These are phyloP conservation scores for Emergomyces pasteurianus DNA, from an alignment of 2,329 filamentous ascomycete genomes.

Conservation along the genomic window DNA sequence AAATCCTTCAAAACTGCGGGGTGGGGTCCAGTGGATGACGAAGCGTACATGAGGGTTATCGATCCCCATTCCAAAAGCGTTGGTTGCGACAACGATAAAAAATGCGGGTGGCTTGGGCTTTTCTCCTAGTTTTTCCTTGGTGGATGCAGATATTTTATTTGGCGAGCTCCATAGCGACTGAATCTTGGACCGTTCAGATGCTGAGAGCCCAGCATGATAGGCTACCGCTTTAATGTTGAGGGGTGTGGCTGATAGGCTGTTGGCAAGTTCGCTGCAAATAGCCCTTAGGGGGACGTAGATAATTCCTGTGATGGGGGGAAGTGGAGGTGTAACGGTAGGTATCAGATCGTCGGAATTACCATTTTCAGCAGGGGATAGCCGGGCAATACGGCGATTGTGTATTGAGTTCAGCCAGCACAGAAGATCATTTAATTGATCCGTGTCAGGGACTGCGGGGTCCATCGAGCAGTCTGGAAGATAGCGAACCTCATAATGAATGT, in stretches of 20 bases:
- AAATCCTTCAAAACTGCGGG: constrained; percentile 89
- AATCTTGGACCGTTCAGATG: constrained; percentile 53
- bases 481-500: constrained; percentile 81
- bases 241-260: constrained; percentile 17
- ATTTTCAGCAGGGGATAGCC: constrained; percentile 57
- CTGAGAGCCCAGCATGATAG: constrained; percentile 54
- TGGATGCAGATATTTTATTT: constrained; percentile 4
- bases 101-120: constrained; percentile 47
- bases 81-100: constrained; percentile 89
- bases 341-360: constrained; percentile 20
- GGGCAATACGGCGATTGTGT: constrained; percentile 53
- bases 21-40: constrained; percentile 86
- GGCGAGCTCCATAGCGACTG: constrained; percentile 28
- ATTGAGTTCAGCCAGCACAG: constrained; percentile 63
- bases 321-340: constrained; percentile 4
- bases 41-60: constrained; percentile 93
- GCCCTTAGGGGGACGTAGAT: constrained; percentile 35
- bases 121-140: constrained; percentile 9
- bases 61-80: constrained; percentile 95
- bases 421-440: constrained; percentile 67
- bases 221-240: constrained; percentile 31
- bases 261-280: constrained; percentile 30
- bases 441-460: constrained; percentile 25
- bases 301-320: constrained; percentile 34
- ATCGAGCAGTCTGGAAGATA: constrained; percentile 34